Percentiles rank a stretch among this genome's conserved stretches.
phyloP scores from a whole-genome alignment of 2,329 filamentous ascomycete species.

The Fusarium sp. region DNA sequence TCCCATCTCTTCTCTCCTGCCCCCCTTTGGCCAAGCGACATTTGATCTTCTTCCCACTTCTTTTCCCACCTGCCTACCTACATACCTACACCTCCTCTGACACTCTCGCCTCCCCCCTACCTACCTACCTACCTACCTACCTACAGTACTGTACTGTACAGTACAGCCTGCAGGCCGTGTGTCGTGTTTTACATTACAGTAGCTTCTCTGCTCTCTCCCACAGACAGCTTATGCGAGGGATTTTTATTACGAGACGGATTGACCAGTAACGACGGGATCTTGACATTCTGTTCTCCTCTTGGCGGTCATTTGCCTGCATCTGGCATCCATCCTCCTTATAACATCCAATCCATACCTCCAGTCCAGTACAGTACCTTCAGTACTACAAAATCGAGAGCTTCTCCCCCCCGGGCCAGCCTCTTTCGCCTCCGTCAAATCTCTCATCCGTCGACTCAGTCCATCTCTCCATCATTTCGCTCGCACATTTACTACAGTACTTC shows the following conservation, averaged over 20 bases:
- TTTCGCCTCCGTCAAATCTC: background rate
- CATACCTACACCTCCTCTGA: constrained; percentile 8
- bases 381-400: constrained; percentile 24
- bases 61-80: constrained; percentile 1
- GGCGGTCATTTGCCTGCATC: constrained; percentile 37
- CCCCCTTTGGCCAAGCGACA: constrained; percentile 13
- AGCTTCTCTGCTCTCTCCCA: constrained; percentile 1
- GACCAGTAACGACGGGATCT: constrained; percentile 14
- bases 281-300: constrained; percentile 34
- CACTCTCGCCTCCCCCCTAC: constrained; percentile 3
- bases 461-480: constrained; percentile 8
- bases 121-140: background rate
- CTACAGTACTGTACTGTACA: background rate
- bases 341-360: constrained; percentile 3
- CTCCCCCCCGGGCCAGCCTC: background rate
- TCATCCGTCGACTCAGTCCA: constrained; percentile 6
- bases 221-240: constrained; percentile 26
- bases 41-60: constrained; percentile 27
- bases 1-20: background rate
- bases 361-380: background rate
- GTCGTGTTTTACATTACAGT: constrained; percentile 1
- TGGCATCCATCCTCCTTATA: constrained; percentile 10
- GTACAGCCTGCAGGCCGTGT: constrained; percentile 4
- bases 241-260: constrained; percentile 20
- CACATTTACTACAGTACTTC: background rate